Percentiles rank a stretch among this genome's conserved stretches.
Conservation (phyloP, 257 asterid genomes). For the Plantago elongata region DNA sequence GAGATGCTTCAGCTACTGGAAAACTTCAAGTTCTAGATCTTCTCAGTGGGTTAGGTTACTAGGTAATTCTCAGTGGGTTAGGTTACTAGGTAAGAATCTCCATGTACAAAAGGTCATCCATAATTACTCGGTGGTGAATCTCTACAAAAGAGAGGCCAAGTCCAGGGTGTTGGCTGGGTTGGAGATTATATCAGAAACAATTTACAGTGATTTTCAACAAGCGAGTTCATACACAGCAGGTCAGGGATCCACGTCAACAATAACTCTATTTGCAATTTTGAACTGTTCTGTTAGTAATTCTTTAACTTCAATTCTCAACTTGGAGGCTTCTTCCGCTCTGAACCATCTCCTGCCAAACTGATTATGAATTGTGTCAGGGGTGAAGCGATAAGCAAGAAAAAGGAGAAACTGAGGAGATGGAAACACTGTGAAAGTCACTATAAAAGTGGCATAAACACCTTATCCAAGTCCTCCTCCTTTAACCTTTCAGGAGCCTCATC, state of each 20-base stretch:
- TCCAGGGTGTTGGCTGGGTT: neutral
- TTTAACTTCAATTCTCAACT: slow-evolving; percentile 47
- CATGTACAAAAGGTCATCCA: too few relatives aligned
- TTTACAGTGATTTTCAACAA: slow-evolving; percentile 6
- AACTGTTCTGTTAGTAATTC: slow-evolving; percentile 47
- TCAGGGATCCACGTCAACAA: slow-evolving; percentile 20
- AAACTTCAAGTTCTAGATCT: too few relatives aligned
- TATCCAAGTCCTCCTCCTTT: slow-evolving; percentile 43
- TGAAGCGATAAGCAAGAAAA: slow-evolving; percentile 3
- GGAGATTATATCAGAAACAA: neutral
- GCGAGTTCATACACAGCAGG: slow-evolving; percentile 17
- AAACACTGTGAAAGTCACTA: slow-evolving; percentile 1
- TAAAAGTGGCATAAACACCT: slow-evolving; percentile 38
- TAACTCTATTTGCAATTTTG: slow-evolving; percentile 29
- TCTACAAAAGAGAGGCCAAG: neutral
- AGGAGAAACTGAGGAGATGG: neutral
- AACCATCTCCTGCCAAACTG: slow-evolving; percentile 93
- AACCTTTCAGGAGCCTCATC: slow-evolving; percentile 61
- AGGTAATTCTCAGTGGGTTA: too few relatives aligned
- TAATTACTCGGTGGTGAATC: too few relatives aligned
- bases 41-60: too few relatives aligned
- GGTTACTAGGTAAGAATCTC: too few relatives aligned
- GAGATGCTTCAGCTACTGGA: too few relatives aligned
- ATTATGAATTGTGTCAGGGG: slow-evolving; percentile 9
- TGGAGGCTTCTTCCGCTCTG: slow-evolving; percentile 69